Evolutionary conservation across 331 rosid genomes (phyloP).

Genomic region (Phaseolus coccineus): DNA sequence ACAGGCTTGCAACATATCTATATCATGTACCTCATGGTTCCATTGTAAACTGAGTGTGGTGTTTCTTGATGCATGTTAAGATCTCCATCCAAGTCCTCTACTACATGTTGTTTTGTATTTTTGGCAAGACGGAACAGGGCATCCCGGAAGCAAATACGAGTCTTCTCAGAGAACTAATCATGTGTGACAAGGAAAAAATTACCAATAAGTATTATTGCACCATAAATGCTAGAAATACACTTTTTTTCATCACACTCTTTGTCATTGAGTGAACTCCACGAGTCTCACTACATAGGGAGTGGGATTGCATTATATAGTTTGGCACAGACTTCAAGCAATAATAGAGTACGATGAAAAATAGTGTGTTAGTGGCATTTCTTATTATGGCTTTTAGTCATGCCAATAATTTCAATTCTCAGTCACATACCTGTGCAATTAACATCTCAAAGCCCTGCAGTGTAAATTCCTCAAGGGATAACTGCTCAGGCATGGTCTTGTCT

Average conservation of each 20-base stretch:
- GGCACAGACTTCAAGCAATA: background rate
- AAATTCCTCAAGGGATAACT: slow-evolving; percentile 61
- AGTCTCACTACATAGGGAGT: background rate
- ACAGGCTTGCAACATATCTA: slow-evolving; percentile 20
- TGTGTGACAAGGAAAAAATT: background rate
- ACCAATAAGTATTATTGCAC: slow-evolving; percentile 29
- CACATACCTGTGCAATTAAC: slow-evolving; percentile 63
- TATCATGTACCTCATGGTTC: slow-evolving; percentile 53
- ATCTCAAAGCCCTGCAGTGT: slow-evolving; percentile 62
- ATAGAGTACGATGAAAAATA: background rate
- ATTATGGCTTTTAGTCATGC: background rate
- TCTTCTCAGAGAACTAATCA: slow-evolving; percentile 60
- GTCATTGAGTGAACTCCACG: background rate
- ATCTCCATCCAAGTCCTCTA: slow-evolving; percentile 43
- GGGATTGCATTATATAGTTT: background rate
- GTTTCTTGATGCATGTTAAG: slow-evolving; percentile 34
- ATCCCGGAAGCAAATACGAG: slow-evolving; percentile 77
- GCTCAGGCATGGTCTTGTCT: slow-evolving; percentile 42
- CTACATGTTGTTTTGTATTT: slow-evolving; percentile 50
- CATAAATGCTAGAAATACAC: background rate
- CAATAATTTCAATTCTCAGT: slow-evolving; percentile 6
- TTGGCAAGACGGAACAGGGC: slow-evolving; percentile 79
- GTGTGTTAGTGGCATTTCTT: background rate
- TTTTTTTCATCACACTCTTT: background rate
- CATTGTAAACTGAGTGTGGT: slow-evolving; percentile 39